Evolutionary conservation across 2,329 filamentous ascomycete species (phyloP).

Genomic region (Fusarium humuli): DNA sequence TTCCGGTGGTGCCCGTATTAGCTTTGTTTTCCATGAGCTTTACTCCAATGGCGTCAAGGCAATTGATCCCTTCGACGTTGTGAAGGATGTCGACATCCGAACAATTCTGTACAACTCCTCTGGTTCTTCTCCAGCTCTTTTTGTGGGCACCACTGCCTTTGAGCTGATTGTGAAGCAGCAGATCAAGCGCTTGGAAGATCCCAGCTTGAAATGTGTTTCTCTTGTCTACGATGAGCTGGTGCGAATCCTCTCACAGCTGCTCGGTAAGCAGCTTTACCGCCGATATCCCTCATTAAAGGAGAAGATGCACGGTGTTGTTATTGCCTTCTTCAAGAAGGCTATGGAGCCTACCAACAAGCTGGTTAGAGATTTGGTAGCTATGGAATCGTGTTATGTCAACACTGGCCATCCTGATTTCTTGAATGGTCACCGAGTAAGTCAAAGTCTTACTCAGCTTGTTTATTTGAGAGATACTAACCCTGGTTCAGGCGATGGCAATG

Average conservation of each 20-base stretch:
- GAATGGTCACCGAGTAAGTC: conserved; percentile 85
- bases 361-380: conserved; percentile 89
- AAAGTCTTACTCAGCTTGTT: neutral
- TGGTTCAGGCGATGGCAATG: conserved; percentile 87
- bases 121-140: conserved; percentile 95
- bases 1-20: conserved; percentile 96
- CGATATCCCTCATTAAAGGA: conserved; percentile 96
- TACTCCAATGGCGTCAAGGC: conserved; percentile 98
- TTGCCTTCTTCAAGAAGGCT: conserved; percentile 95
- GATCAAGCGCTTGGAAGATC: conserved; percentile 95
- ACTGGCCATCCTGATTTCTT: conserved; percentile 98
- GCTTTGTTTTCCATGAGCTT: conserved; percentile 98
- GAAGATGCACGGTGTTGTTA: conserved; percentile 93
- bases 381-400: conserved; percentile 98
- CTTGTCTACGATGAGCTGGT: conserved; percentile 98
- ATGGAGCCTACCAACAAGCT: conserved; percentile 99
- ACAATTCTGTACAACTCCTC: conserved; percentile 99
- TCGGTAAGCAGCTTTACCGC: conserved; percentile 89
- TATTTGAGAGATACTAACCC: conserved; percentile 12
- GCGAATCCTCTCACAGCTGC: conserved; percentile 89
- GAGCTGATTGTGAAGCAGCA: conserved; percentile 99
- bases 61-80: conserved; percentile 95
- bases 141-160: conserved; percentile 98
- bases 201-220: conserved; percentile 96
- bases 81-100: conserved; percentile 97